Evolutionary conservation across 2,329 filamentous ascomycete species (phyloP), one percentile per base, ranked within the genome.

Genomic region (Bipolaris zeicola): DNA sequence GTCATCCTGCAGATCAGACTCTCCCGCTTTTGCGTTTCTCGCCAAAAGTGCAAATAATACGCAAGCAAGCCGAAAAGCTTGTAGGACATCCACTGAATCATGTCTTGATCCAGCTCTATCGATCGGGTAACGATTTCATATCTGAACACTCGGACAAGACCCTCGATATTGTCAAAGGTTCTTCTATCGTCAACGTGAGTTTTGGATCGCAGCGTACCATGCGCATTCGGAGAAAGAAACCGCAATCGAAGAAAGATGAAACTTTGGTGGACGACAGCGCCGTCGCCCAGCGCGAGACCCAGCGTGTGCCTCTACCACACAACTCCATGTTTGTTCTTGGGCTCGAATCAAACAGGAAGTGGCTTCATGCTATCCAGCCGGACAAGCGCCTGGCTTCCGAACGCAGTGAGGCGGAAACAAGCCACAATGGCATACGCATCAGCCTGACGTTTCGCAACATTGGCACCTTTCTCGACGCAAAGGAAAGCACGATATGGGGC

Each of bases 111-210:
- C 95, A 99, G 71, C 85, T 92, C 55, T 99, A 99, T 71, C 90
- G 95, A n/a, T 84, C 85, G 64, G 91, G 94, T 2, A 87, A 86
- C 45, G 95, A 99, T 76, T 92, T 92, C 72, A 99, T 99, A 60
- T 95, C 91, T 0, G 95, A 99, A 72, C 95, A 99, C 71, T 96
- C 92, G 37, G 95, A 99, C 74, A 99, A 99, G 78, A 96, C 94
- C 0, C 81, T 99, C 22, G 95, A 99, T 73, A 95, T 99, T 54
- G 87, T 87, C 11, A 86, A 84, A 24, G 87, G 83, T 4, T 95
- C 90, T 22, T 93, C 83, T 57, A 96, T 99, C 64, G 92, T 93
- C 63, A 99, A 98, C 70, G 87, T 96, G 47, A 96, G 92, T 63
- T 83, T 98, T n/a, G 95, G 95, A 1, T 93, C 94, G 0, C 88